Evolutionary conservation across 2,329 filamentous ascomycete species (phyloP), one percentile per base, ranked within the genome.

Genomic region (Fonsecaea monophora): DNA sequence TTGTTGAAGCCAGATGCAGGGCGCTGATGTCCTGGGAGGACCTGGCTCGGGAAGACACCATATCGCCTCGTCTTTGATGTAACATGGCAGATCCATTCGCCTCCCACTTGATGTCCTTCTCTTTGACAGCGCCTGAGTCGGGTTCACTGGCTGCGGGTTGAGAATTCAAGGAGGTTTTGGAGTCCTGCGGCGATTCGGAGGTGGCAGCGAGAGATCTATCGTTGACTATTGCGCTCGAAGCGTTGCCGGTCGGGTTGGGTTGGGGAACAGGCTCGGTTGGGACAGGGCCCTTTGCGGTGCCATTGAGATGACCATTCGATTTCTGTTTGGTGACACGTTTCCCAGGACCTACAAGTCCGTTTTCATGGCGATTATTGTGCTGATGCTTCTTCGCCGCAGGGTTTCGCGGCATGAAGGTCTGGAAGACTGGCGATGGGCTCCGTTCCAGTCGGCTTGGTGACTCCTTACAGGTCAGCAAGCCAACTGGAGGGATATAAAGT

Each of bases 321-420:
- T 83, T 85, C 75, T 85, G 83, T 77, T 84, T 85, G 70, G 79
- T 82, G 74, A 89, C 82, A 78, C 89, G 89, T 83, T 89, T 92
- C 73, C 89, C 90, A 60, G 90, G 88, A 75, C 89, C 89, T 85
- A 93, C 90, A 79, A 92, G 85, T 77, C 92, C 92, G 89, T 92
- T 93, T 82, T 97, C 93, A 82, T 96, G 90, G 79, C 90, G 88
- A 76, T 84, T 87, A 81, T 90, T 90, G 82, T 88, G 88, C 79
- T 89, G 85, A 82, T 84, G 90, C 78, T 82, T 82, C 76, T 81
- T 81, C 77, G 79, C 78, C 75, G 81, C 78, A 75, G 77, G 77
- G 78, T 78, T 79, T 77, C 80, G 81, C 79, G 81, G 80, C 82
- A 83, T 83, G 78, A 81, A 81, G 77, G 74, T 70, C 45, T 58